A percentile compares a stretch with the other conserved stretches of the same genome.
Evolutionary conservation across 352 stramenopile species (phyloP).

Genomic region (Elongisporangium prolatum): DNA sequence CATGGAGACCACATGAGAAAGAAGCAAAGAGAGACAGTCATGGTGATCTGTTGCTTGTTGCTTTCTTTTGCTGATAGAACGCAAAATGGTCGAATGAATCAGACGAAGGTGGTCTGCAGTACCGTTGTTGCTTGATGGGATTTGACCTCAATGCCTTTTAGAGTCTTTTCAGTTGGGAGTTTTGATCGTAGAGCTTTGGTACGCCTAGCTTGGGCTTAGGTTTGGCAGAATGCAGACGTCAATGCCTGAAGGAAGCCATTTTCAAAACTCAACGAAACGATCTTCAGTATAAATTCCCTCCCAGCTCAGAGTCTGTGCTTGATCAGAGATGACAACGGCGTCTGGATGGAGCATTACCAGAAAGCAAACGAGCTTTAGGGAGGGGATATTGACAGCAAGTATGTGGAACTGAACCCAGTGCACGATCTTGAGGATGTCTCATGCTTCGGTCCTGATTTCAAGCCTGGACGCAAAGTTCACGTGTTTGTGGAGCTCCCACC

Average conservation of each 20-base stretch:
- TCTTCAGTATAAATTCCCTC: background rate
- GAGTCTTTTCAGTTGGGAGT: too few relatives aligned
- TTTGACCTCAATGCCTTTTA: too few relatives aligned
- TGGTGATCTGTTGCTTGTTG: background rate
- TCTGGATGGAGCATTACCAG: background rate
- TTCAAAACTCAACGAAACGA: background rate
- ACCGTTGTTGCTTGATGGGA: background rate
- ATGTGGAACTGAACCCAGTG: background rate
- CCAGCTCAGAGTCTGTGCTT: background rate
- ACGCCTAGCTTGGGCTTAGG: background rate
- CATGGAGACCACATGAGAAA: background rate
- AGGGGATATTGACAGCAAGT: background rate
- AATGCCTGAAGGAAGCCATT: conserved; percentile 5
- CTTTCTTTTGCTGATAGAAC: background rate
- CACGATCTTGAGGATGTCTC: background rate
- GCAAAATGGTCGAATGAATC: too few relatives aligned
- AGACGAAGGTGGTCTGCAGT: too few relatives aligned
- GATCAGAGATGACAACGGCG: background rate
- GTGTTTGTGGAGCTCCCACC: background rate
- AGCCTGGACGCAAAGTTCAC: background rate
- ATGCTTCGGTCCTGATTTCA: background rate
- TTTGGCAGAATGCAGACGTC: conserved; percentile 4
- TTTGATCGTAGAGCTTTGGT: conserved; percentile 4
- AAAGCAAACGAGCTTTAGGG: background rate
- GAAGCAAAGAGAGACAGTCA: background rate